Conservation (phyloP, 1,284 basidiomycete genomes). For the Bjerkandera adusta region DNA sequence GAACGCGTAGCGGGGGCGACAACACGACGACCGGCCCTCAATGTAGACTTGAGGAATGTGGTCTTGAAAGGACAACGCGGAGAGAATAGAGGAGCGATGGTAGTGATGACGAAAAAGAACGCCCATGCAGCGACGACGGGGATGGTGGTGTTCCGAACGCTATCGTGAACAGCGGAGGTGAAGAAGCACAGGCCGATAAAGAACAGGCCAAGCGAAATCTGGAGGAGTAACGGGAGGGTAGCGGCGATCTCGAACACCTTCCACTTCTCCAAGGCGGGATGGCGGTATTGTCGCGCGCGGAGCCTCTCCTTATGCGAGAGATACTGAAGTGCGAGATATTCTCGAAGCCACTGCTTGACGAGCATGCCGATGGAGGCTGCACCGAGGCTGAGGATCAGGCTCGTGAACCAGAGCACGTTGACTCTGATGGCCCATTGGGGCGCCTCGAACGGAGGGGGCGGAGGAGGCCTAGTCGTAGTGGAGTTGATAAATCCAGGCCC, state of each 20-base stretch:
- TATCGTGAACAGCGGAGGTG: not conserved
- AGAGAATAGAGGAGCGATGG: no score
- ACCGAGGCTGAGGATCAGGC: constrained; percentile 5
- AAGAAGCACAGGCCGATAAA: constrained; percentile 8
- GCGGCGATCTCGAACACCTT: constrained; percentile 9
- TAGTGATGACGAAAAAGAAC: not conserved
- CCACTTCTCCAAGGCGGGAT: constrained; percentile 1
- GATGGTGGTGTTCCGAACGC: not conserved
- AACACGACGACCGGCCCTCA: no score
- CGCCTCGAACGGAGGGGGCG: not conserved
- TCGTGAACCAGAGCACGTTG: constrained; percentile 10
- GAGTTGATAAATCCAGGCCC: not conserved
- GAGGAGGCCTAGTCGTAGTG: no score
- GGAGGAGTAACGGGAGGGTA: constrained; percentile 2
- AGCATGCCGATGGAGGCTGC: constrained; percentile 6
- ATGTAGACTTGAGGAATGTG: no score
- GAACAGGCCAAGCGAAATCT: constrained; percentile 6
- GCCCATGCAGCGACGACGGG: constrained; percentile 2
- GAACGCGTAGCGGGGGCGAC: no score
- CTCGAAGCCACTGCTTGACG: constrained; percentile 13
- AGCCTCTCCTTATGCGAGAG: constrained; percentile 1
- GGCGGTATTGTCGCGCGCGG: constrained; percentile 2
- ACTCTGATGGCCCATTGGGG: not conserved
- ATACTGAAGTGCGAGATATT: constrained; percentile 7
- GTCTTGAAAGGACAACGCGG: no score